These are phyloP conservation scores for Angomonas deanei DNA, from an alignment of 208 protist species.

Conservation along the genomic window DNA sequence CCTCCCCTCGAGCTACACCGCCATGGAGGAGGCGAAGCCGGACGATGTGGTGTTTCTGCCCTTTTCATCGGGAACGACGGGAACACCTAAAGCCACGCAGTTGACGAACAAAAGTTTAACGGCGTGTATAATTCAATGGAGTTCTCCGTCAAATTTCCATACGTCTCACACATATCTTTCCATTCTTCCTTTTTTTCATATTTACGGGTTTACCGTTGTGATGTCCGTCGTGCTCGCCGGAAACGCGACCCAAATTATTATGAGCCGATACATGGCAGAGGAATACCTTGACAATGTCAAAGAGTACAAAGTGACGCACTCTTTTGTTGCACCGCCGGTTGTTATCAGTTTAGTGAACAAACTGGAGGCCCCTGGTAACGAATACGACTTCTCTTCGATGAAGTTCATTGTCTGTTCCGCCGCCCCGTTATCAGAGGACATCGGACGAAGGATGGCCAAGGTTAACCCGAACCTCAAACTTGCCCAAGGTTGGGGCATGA, in stretches of 20 bases:
- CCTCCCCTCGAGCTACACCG: slow-evolving; percentile 10
- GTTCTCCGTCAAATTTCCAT: slow-evolving; percentile 9
- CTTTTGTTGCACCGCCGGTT: slow-evolving; percentile 73
- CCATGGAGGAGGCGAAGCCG: neutral
- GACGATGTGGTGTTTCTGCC: slow-evolving; percentile 17
- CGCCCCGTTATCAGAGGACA: slow-evolving; percentile 42
- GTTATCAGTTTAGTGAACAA: slow-evolving; percentile 63
- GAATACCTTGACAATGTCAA: slow-evolving; percentile 35
- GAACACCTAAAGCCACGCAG: slow-evolving; percentile 55
- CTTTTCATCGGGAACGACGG: slow-evolving; percentile 23
- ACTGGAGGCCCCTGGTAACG: slow-evolving; percentile 23
- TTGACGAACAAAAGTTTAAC: slow-evolving; percentile 20
- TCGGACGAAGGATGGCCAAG: slow-evolving; percentile 15
- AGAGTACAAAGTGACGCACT: slow-evolving; percentile 45
- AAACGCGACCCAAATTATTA: slow-evolving; percentile 28
- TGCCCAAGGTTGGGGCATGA: slow-evolving; percentile 60
- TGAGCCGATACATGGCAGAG: slow-evolving; percentile 49
- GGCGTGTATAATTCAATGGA: slow-evolving; percentile 21
- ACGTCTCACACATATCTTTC: slow-evolving; percentile 27
- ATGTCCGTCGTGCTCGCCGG: slow-evolving; percentile 19
- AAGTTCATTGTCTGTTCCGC: slow-evolving; percentile 34
- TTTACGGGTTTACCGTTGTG: slow-evolving; percentile 69
- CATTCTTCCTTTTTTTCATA: slow-evolving; percentile 78
- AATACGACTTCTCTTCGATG: slow-evolving; percentile 32
- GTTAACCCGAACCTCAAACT: neutral